Base-by-base conservation (phyloP, 305 asterid genomes). In the Fraxinus platypoda region DNA sequence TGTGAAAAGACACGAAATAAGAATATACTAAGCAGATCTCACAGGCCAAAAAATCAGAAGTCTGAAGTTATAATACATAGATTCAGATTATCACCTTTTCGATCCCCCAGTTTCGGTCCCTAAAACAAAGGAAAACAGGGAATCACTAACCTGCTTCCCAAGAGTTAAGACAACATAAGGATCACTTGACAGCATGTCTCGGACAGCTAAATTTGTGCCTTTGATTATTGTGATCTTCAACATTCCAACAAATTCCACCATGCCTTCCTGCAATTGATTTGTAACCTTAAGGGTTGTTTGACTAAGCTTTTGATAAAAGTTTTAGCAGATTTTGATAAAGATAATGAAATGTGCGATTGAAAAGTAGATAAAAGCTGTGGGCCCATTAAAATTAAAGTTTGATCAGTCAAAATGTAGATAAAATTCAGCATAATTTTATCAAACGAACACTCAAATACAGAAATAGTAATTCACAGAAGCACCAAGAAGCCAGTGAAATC, bases 131-230 rank as follows among this genome's bases (percentile, higher is more conserved):
- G 30, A 71, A 41, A 79, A 78, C 73, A 83, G 19, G 21, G 35
- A 17, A 34, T 13, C 5, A 80, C 87, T 76, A 80, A 94, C 99
- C 97, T 94, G 98, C 71, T 90, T 89, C 33, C 99, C 99, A 46
- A 95, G 95, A 70, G 84, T 86, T 85, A 94, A 77, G 85, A 95
- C 94, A 78, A 95, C 97, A 80, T 95, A 95, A 3, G 99, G 99
- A 88, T 95, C 99, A 82, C 99, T 95, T 41, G 99, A 89, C 64
- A 93, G 90, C 97, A 94, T 90, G 86, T 95, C 99, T 74, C 99
- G 94, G 78, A 94, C 84, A 28, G 98, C 98, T 86, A 95, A 83
- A 86, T 95, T 93, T 70, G 90, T 84, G 81, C 98, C 99, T 88
- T 86, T 92, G 43, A 94, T 80, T 76, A 95, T 91, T 90, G 83